Evolutionary conservation across 2,329 filamentous ascomycete genomes (phyloP).

Genomic region (Sclerotinia sclerotiorum): DNA sequence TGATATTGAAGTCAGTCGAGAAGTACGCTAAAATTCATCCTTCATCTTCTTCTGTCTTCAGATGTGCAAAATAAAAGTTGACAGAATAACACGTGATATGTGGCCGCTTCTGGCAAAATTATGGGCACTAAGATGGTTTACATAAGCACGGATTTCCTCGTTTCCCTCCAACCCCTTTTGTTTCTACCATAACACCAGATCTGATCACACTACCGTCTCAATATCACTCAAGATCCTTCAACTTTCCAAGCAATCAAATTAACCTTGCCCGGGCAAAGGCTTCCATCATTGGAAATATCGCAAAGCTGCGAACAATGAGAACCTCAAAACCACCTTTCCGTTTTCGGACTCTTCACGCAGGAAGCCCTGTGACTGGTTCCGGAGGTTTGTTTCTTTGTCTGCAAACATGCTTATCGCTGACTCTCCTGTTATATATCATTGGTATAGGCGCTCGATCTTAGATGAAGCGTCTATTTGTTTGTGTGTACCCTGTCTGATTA

Average conservation of each 20-base stretch:
- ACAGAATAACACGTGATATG: background rate
- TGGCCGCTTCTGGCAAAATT: background rate
- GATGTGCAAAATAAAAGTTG: background rate
- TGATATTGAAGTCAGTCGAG: too few species aligned
- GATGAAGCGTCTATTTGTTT: background rate
- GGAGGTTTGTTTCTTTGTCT: constrained; percentile 6
- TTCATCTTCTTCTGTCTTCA: background rate
- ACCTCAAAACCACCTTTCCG: background rate
- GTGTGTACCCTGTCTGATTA: background rate
- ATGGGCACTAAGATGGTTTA: background rate
- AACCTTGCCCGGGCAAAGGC: accelerated
- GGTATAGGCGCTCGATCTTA: background rate
- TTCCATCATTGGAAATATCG: background rate
- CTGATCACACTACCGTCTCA: background rate
- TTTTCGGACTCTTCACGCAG: background rate
- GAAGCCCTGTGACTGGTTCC: constrained; percentile 16
- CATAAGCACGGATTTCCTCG: background rate
- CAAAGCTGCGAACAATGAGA: constrained; percentile 17
- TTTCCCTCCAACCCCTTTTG: background rate
- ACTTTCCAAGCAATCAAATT: too few species aligned
- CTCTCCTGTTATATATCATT: background rate
- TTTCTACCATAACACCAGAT: too few species aligned
- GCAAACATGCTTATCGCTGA: background rate
- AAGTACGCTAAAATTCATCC: background rate
- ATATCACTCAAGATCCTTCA: background rate